Base-by-base conservation (phyloP, 495 filamentous ascomycete genomes). In the Lasiosphaeria hispida region DNA sequence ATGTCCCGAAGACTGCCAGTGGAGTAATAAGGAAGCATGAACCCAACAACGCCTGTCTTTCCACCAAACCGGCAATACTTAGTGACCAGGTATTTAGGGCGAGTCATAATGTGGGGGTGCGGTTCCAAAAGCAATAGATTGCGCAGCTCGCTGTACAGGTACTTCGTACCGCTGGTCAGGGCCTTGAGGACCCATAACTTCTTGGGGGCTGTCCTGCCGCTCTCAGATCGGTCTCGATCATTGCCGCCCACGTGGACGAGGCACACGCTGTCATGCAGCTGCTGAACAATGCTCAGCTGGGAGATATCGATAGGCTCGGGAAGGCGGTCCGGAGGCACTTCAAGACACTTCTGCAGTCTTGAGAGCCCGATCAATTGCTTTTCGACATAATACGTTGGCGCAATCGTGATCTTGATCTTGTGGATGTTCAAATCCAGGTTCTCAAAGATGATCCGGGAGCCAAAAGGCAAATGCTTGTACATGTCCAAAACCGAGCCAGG, bases 111-210 rank as follows among this genome's bases (percentile, higher is more conserved):
- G 53, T 80, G 75, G 8, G 66, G 63, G 56, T 80, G 74, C 7
- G 72, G 67, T 17, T 71, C 66, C 48, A 79, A 66, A 9, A 56
- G 69, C 52, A 78, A 70, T 6, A 80, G 69, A 17, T 74, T 76
- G 40, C 70, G 71, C 39, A 80, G 63, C 53, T 80, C 77, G 55
- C 73, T 70, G 59, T 77, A 79, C 11, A 80, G 59, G 53, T 76
- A 79, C 57, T 78, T 78, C 38, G 75, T 72, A 56, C 68, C 70
- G 58, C 77, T 79, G 10, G 76, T 74, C 63, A 79, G 57, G 11
- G 77, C 76, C 55, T 80, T 80, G 64, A 80, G 65, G 58, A 80
- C 75, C 72, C 68, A 77, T 4, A 75, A 59, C 51, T 67, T 60
- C 44, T 41, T 39, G 1, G 37, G 7, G 1, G 38, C 47, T 9